Evolutionary conservation across 164 flowering plant genomes (phyloP).

Genomic region (Paratinospora sagittata): DNA sequence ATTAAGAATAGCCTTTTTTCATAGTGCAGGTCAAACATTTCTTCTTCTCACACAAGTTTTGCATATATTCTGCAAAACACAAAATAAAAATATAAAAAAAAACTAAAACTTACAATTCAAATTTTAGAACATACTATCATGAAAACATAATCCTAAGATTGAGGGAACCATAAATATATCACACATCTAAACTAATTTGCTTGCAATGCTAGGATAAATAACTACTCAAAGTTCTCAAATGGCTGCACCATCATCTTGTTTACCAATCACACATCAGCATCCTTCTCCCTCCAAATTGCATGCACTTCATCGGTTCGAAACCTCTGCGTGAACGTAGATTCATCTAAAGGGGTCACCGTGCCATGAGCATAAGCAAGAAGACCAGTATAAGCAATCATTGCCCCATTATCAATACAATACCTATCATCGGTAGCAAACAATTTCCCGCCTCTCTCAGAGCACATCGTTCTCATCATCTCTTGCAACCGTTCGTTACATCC

Average conservation of each 20-base stretch:
- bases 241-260: background rate
- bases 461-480: slow-evolving; percentile 94
- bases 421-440: slow-evolving; percentile 88
- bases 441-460: slow-evolving; percentile 79
- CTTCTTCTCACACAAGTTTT: too few relatives aligned
- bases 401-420: slow-evolving; percentile 92
- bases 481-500: slow-evolving; percentile 97
- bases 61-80: too few relatives aligned
- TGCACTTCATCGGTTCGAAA: slow-evolving; percentile 94
- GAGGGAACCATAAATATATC: too few relatives aligned
- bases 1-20: too few relatives aligned
- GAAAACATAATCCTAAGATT: too few relatives aligned
- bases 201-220: too few relatives aligned
- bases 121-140: too few relatives aligned
- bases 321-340: slow-evolving; percentile 87
- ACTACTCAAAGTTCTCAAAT: background rate
- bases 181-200: too few relatives aligned
- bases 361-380: slow-evolving; percentile 84
- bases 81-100: too few relatives aligned
- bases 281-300: slow-evolving; percentile 78
- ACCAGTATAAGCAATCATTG: slow-evolving; percentile 97
- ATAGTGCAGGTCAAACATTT: too few relatives aligned
- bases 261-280: slow-evolving; percentile 10
- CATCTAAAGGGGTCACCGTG: slow-evolving; percentile 60
- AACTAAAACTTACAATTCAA: too few relatives aligned